phyloP scores from a whole-genome alignment of 2,329 filamentous ascomycete genomes.

The Cytospora chrysosperma region DNA sequence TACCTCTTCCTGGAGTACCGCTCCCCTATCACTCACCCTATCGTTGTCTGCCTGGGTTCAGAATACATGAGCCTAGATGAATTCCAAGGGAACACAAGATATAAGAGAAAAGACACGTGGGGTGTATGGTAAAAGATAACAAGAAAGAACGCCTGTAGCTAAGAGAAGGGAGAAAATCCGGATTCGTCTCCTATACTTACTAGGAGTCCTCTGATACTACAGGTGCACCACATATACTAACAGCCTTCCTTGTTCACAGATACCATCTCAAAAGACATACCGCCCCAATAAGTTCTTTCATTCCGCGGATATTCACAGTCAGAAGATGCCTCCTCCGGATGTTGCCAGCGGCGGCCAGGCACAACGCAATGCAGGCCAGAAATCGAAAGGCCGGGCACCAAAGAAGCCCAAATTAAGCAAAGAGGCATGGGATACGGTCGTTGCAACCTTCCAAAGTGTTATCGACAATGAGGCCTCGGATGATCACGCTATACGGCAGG shows the following conservation, averaged over 20 bases:
- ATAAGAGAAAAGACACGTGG: not conserved
- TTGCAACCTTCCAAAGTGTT: not conserved
- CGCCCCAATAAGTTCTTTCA: no score
- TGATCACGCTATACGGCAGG: not conserved
- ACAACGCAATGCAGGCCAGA: not conserved
- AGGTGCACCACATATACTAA: not conserved
- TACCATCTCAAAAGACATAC: not conserved
- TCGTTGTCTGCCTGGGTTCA: not conserved
- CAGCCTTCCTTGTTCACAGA: not conserved
- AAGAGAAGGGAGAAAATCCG: no score
- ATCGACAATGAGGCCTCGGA: slow-evolving; percentile 3
- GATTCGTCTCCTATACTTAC: not conserved
- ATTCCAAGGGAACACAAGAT: not conserved
- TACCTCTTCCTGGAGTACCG: no score
- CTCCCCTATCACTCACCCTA: not conserved
- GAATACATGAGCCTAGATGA: not conserved
- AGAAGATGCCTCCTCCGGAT: not conserved
- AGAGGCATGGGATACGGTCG: slow-evolving; percentile 6
- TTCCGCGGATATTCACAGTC: no score
- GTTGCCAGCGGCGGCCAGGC: not conserved
- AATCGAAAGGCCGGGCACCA: not conserved
- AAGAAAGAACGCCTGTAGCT: no score
- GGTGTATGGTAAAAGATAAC: no score
- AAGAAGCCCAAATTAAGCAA: slow-evolving; percentile 13
- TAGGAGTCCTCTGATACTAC: not conserved